Evolutionary conservation across 2,329 filamentous ascomycete species (phyloP).

Genomic region (Emmonsia crescens): DNA sequence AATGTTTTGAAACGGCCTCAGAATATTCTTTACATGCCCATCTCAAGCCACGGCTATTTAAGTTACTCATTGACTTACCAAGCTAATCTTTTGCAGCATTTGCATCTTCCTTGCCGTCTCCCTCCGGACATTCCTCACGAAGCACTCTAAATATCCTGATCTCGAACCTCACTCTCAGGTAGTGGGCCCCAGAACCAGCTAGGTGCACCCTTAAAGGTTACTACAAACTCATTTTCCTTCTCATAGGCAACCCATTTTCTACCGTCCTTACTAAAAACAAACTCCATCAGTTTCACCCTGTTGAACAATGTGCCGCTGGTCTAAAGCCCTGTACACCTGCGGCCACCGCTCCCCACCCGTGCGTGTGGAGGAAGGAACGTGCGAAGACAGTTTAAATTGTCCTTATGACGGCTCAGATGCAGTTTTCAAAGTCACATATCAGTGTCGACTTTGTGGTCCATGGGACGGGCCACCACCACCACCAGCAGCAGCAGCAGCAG

Average conservation of each 20-base stretch:
- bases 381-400: background rate
- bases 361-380: background rate
- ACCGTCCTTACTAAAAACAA: background rate
- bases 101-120: too few species aligned
- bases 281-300: background rate
- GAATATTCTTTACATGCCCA: background rate
- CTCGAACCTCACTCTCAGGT: background rate
- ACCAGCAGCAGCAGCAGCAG: background rate
- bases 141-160: background rate
- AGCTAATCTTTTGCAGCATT: background rate
- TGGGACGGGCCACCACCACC: background rate
- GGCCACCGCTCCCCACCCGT: background rate
- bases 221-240: background rate
- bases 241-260: background rate
- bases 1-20: background rate
- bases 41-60: background rate
- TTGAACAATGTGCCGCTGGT: background rate
- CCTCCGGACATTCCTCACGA: background rate
- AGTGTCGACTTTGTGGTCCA: background rate
- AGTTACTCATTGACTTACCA: background rate
- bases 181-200: background rate
- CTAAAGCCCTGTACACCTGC: background rate
- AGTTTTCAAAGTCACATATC: background rate
- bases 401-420: background rate
- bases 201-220: background rate